Evolutionary conservation across 2,329 filamentous ascomycete species (phyloP).

Genomic region (Dothistroma septosporum): DNA sequence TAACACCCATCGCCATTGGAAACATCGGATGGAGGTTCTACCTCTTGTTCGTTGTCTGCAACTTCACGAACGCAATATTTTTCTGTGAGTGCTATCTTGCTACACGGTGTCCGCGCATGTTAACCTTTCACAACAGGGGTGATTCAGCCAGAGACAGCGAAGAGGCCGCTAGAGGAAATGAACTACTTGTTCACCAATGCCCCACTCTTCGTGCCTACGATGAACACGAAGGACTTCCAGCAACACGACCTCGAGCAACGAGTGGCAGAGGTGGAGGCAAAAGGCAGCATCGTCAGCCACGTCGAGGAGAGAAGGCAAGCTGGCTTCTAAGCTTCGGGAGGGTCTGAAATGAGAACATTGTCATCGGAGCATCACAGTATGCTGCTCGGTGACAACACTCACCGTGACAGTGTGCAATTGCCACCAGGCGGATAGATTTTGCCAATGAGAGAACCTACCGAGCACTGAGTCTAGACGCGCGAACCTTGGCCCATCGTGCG

Average conservation of each 20-base stretch:
- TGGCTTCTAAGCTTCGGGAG: not conserved
- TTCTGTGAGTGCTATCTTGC: conserved; percentile 47
- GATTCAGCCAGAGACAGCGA: conserved; percentile 62
- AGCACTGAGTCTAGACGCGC: not conserved
- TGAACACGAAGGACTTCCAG: conserved; percentile 51
- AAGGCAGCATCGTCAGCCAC: conserved; percentile 36
- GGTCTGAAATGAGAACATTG: not conserved
- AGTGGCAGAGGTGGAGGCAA: conserved; percentile 55
- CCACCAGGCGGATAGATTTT: not conserved
- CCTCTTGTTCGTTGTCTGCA: conserved; percentile 63
- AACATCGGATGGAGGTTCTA: conserved; percentile 56
- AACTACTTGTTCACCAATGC: conserved; percentile 59
- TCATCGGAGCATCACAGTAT: not conserved
- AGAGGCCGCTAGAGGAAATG: conserved; percentile 64
- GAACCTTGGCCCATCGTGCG: not conserved
- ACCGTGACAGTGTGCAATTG: not conserved
- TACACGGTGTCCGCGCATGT: not conserved
- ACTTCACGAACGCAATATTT: conserved; percentile 63
- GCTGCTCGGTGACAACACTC: not conserved
- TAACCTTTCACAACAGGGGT: conserved; percentile 36
- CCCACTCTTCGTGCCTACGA: conserved; percentile 58
- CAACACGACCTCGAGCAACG: conserved; percentile 57
- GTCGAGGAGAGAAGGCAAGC: conserved; percentile 14
- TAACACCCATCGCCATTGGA: conserved; percentile 59
- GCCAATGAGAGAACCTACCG: not conserved